phyloP scores from a whole-genome alignment of 2,329 filamentous ascomycete species.

The Cryphonectria radicalis region DNA sequence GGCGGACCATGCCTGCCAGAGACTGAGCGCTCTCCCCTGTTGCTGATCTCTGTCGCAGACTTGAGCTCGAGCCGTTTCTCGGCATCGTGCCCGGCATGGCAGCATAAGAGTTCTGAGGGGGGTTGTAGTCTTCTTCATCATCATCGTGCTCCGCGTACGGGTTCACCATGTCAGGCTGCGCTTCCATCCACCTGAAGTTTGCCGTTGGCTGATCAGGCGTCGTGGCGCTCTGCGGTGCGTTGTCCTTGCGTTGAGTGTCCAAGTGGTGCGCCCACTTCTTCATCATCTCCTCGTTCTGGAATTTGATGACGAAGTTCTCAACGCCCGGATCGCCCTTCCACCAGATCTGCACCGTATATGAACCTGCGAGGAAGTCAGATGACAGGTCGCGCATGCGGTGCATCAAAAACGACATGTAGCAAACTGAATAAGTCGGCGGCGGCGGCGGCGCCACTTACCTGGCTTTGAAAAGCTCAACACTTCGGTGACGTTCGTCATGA shows the following conservation, averaged over 20 bases:
- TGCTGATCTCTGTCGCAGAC: constrained; percentile 74
- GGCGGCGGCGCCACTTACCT: constrained; percentile 60
- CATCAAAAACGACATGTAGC: not conserved
- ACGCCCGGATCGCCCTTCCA: constrained; percentile 97
- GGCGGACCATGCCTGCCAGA: constrained; percentile 57
- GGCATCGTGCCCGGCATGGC: constrained; percentile 50
- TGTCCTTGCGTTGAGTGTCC: constrained; percentile 73
- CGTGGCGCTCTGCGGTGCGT: constrained; percentile 52
- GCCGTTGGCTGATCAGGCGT: constrained; percentile 60
- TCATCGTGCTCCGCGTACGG: constrained; percentile 73
- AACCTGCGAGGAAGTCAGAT: constrained; percentile 60
- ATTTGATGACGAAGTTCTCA: constrained; percentile 95
- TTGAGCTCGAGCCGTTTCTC: constrained; percentile 74
- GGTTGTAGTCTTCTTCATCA: constrained; percentile 58
- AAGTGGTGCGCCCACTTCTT: constrained; percentile 88
- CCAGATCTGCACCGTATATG: constrained; percentile 95
- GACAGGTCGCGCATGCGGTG: constrained; percentile 16
- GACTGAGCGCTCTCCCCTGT: constrained; percentile 72
- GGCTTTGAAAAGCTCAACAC: constrained; percentile 86
- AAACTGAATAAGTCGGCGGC: not conserved
- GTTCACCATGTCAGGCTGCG: constrained; percentile 74
- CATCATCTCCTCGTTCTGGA: constrained; percentile 88
- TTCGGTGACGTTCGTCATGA: constrained; percentile 98
- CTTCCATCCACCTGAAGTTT: constrained; percentile 80
- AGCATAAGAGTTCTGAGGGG: constrained; percentile 31